Evolutionary conservation across 768 basidiomycete genomes (phyloP), one percentile per base, ranked within the genome.

Genomic region (Imleria badia): DNA sequence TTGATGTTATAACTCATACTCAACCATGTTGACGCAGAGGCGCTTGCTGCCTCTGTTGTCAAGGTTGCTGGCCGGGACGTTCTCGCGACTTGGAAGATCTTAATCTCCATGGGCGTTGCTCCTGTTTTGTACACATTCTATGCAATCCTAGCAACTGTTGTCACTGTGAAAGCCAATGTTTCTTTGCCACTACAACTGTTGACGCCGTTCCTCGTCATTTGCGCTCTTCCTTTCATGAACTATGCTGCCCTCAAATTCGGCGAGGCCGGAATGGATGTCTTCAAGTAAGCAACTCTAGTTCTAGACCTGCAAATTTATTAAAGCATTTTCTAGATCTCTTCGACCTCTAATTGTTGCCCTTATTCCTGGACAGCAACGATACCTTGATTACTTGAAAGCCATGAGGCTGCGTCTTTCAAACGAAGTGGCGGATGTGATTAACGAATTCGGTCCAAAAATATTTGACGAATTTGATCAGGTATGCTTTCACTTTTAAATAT

Each of bases 21-120:
- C 31, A 36, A 38, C 30, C 19, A 7, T 20, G 34, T 48, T 8
- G 17, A 33, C 15, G 12, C 70, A 97, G 95, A 94, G 81, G 96
- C 96, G 7, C 86, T 98, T 54, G 96, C 96, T 30, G 94, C 89
- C 3, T 98, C 95, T 9, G 84, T 83, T 5, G 96, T 98, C 68
- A 98, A 98, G 74, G 85, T 98, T 48, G 91, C 91, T 19, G 96
- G 87, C n/a, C 82, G 91, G 38, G 96, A 98, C 63, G 96, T 98
- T n/a, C 77, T 98, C 17, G 94, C 93, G 1, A 94, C 94, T 6
- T 98, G 96, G 96, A 98, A 98, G 70, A 85, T 98, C 33, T 80
- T 98, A 30, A 93, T 98, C 51, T 94, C 93, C 4, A 76, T 98
- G 51, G 96, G 87, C n/a, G 77, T 91, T 38, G 88, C 93, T 6